These are phyloP conservation scores for Candida germanica DNA, from an alignment of 805 yeast species.

Conservation along the genomic window DNA sequence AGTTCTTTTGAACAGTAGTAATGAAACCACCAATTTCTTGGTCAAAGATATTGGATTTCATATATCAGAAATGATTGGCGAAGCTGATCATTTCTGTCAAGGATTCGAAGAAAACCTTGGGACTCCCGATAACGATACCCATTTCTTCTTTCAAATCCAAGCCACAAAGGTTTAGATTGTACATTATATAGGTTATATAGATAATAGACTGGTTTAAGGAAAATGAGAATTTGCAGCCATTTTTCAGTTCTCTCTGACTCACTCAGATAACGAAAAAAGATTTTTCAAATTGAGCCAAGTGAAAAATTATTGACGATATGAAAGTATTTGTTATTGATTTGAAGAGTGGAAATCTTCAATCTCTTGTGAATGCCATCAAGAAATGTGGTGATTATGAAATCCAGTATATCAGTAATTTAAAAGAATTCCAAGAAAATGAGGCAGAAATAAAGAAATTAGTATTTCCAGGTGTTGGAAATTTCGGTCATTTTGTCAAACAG, in stretches of 20 bases:
- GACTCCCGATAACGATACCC: constrained; percentile 10
- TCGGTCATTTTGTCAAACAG: constrained; percentile 85
- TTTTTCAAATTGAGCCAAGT: not conserved
- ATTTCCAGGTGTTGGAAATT: constrained; percentile 97
- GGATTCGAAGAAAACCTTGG: constrained; percentile 15
- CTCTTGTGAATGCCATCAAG: constrained; percentile 82
- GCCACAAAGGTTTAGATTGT: constrained; percentile 5
- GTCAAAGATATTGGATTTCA: constrained; percentile 26
- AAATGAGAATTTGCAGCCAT: constrained; percentile 8
- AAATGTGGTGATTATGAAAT: constrained; percentile 66
- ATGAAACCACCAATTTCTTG: constrained; percentile 30
- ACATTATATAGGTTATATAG: not conserved
- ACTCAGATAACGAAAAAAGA: constrained; percentile 14
- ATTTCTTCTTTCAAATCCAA: constrained; percentile 14
- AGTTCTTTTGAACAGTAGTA: constrained; percentile 25
- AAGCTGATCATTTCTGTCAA: constrained; percentile 25
- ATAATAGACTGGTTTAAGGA: not conserved
- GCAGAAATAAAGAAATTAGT: constrained; percentile 55
- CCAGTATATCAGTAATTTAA: constrained; percentile 54
- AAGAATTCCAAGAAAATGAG: constrained; percentile 46
- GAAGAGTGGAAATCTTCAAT: constrained; percentile 90
- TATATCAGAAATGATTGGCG: constrained; percentile 33
- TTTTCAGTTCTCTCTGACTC: constrained; percentile 7
- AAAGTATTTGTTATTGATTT: constrained; percentile 78
- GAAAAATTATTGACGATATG: too few relatives aligned